These are phyloP conservation scores for Trypanosoma lewisi DNA, from an alignment of 208 protist species.

Conservation along the genomic window DNA sequence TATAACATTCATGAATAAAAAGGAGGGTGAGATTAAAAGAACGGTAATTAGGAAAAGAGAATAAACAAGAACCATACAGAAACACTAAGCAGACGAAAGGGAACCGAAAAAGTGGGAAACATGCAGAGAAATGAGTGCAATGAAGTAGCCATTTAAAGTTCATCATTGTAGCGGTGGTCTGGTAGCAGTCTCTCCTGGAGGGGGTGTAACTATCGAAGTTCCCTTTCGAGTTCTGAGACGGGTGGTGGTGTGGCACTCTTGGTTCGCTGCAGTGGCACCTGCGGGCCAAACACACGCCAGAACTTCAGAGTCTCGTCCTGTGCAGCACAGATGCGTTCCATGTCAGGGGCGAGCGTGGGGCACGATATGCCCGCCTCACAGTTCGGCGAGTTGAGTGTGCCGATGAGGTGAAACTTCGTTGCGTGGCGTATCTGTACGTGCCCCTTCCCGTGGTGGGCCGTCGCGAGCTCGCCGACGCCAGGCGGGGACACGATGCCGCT, in stretches of 20 bases:
- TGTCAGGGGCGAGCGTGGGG: slow-evolving; percentile 59
- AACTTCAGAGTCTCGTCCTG: slow-evolving; percentile 88
- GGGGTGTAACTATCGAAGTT: slow-evolving; percentile 27
- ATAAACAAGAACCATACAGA: no score
- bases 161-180: neutral
- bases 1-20: neutral
- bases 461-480: slow-evolving; percentile 46
- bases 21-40: neutral
- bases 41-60: no score
- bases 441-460: slow-evolving; percentile 56
- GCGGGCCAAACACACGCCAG: slow-evolving; percentile 62
- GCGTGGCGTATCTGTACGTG: slow-evolving; percentile 75
- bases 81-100: no score
- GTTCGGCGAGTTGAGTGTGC: slow-evolving; percentile 53
- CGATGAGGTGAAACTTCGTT: slow-evolving; percentile 56
- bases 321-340: slow-evolving; percentile 66
- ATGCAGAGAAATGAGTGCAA: no score
- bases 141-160: no score
- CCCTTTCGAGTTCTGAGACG: slow-evolving; percentile 28
- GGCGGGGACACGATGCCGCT: slow-evolving; percentile 49
- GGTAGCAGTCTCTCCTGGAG: neutral
- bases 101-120: no score
- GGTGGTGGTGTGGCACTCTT: slow-evolving; percentile 29
- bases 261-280: neutral
- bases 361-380: slow-evolving; percentile 52